Percentiles rank a stretch among this genome's conserved stretches.
Conservation (phyloP, 371 early-diverging fungal species). For the Mycotypha africana region DNA sequence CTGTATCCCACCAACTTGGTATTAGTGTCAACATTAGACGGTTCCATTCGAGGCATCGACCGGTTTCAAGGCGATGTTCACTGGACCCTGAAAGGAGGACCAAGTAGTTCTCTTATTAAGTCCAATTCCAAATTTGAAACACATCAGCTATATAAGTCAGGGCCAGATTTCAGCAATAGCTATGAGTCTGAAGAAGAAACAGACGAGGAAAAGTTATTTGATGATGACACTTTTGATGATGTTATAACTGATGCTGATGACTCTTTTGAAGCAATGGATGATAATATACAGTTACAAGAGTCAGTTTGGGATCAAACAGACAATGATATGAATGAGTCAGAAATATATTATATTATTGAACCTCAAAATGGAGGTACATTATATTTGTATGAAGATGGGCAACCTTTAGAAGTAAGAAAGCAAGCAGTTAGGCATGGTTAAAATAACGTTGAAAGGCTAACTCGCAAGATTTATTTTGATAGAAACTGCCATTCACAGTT, state of each 20-base stretch:
- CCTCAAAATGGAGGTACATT: conserved; percentile 72
- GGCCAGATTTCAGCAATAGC: background rate
- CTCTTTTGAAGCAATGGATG: conserved; percentile 1
- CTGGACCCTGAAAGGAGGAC: conserved; percentile 38
- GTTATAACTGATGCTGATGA: conserved; percentile 3
- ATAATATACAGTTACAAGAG: conserved; percentile 7
- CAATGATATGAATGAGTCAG: conserved; percentile 19
- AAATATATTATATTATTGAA: conserved; percentile 69
- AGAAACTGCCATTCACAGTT: conserved; percentile 72
- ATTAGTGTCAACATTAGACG: conserved; percentile 37
- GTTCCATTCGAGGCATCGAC: conserved; percentile 41
- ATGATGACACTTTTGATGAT: conserved; percentile 6
- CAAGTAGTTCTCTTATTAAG: conserved; percentile 27
- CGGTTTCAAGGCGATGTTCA: conserved; percentile 26
- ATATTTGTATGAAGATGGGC: conserved; percentile 57
- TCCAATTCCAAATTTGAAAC: conserved; percentile 18
- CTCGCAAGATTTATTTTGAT: too few relatives aligned
- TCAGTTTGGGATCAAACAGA: background rate
- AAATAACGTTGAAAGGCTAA: too few relatives aligned
- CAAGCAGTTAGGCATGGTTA: too few relatives aligned
- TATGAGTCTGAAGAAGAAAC: conserved; percentile 2
- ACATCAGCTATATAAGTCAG: conserved; percentile 8
- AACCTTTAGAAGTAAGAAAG: conserved; percentile 53
- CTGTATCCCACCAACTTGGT: conserved; percentile 26
- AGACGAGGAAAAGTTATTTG: background rate